A percentile compares a stretch with the other conserved stretches of the same genome.
Evolutionary conservation across 495 filamentous ascomycete genomes (phyloP).

Genomic region (Neurospora discreta): DNA sequence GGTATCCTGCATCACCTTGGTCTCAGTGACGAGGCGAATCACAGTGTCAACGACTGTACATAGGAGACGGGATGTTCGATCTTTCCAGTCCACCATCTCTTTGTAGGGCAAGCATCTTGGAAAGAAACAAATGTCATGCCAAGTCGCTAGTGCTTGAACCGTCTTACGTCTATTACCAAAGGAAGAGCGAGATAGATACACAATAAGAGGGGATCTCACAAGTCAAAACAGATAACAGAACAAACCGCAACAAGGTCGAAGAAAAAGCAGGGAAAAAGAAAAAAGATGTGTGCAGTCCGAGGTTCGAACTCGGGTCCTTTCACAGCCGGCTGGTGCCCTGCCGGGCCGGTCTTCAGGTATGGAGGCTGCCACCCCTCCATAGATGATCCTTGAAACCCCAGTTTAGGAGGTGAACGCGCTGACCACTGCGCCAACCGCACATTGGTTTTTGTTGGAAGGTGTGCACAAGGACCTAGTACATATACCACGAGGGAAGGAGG

Average conservation of each 20-base stretch:
- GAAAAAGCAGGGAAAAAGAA: neutral
- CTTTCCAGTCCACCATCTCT: neutral
- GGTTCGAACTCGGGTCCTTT: neutral
- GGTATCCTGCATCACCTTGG: neutral
- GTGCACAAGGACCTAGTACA: neutral
- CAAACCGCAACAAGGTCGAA: neutral
- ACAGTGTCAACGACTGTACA: neutral
- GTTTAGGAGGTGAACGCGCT: neutral
- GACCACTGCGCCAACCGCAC: neutral
- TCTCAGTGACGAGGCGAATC: neutral
- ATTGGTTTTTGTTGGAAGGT: neutral
- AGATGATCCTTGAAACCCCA: neutral
- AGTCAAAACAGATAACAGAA: neutral
- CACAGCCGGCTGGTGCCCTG: neutral
- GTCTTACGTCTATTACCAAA: neutral
- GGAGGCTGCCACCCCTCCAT: neutral
- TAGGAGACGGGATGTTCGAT: neutral
- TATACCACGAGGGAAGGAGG: neutral
- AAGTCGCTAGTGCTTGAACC: neutral
- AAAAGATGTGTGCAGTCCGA: neutral
- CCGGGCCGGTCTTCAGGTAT: neutral
- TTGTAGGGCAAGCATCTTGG: neutral
- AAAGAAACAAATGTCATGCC: neutral
- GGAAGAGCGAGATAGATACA: neutral
- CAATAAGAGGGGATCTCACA: neutral